Conservation (phyloP, 23 red algal genomes). For the Chondrus crispus region DNA sequence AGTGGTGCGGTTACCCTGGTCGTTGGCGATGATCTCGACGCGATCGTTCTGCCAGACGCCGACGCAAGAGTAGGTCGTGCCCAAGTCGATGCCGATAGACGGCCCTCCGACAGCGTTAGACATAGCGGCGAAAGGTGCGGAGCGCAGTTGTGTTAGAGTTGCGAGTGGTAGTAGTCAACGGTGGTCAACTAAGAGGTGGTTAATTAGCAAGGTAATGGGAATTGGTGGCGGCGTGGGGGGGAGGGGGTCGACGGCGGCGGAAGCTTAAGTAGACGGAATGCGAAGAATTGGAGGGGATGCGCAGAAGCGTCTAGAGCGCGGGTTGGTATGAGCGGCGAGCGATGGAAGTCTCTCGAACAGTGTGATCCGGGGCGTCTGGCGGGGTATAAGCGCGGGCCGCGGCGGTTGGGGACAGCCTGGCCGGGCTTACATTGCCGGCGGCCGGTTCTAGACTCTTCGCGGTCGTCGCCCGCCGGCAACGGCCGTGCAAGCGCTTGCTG, state of each 20-base stretch:
- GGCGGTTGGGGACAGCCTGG: no score
- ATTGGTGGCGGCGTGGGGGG: neutral
- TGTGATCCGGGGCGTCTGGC: neutral
- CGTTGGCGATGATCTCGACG: constrained; percentile 98
- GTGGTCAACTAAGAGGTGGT: neutral
- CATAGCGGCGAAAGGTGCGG: neutral
- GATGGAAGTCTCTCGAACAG: constrained; percentile 45
- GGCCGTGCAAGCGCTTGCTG: no score
- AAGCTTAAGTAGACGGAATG: neutral
- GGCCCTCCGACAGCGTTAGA: constrained; percentile 6
- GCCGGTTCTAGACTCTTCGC: no score
- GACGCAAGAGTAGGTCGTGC: constrained; percentile 96
- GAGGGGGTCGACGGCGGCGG: neutral
- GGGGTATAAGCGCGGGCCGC: neutral
- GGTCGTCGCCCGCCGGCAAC: no score
- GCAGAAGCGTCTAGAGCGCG: neutral
- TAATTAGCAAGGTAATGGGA: neutral
- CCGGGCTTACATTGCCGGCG: no score
- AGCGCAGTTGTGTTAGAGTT: neutral
- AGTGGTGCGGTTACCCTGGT: constrained; percentile 98
- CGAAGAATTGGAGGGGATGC: neutral
- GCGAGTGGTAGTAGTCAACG: neutral
- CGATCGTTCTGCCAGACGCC: constrained; percentile 89
- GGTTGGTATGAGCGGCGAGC: neutral
- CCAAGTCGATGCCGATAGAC: constrained; percentile 92